phyloP scores from a whole-genome alignment of 2,329 filamentous ascomycete species.

The Exophiala dermatitidis region DNA sequence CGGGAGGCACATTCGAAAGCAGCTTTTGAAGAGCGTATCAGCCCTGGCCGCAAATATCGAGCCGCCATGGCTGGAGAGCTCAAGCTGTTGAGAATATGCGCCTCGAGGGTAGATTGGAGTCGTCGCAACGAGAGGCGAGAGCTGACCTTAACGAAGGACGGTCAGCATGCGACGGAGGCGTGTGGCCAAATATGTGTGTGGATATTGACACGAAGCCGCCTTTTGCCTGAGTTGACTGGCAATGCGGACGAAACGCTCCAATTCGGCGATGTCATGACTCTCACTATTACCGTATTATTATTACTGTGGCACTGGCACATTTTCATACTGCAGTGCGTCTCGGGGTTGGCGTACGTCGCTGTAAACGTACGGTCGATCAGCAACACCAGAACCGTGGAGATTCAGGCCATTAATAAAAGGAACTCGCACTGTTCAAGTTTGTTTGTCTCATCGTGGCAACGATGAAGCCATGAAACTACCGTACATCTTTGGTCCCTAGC shows the following conservation, averaged over 20 bases:
- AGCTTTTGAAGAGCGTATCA: conserved; percentile 42
- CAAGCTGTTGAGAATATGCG: conserved; percentile 2
- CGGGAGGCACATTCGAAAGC: conserved; percentile 48
- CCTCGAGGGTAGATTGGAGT: not conserved
- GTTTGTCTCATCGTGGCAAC: too few species aligned
- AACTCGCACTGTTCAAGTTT: too few species aligned
- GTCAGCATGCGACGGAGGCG: not conserved
- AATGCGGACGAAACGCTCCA: not conserved
- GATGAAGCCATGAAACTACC: too few species aligned
- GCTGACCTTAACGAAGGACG: not conserved
- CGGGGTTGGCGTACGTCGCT: too few species aligned
- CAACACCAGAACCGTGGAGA: too few species aligned
- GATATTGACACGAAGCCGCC: conserved; percentile 16
- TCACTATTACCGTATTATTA: not conserved
- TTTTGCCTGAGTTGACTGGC: conserved; percentile 14
- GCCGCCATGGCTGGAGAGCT: conserved; percentile 21
- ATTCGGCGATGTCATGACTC: conserved; percentile 11
- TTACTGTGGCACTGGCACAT: not conserved
- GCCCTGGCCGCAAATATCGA: conserved; percentile 24
- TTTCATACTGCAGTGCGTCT: not conserved
- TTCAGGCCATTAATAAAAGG: too few species aligned
- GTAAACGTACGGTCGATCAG: too few species aligned
- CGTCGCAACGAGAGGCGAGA: not conserved
- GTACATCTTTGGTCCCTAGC: too few species aligned
- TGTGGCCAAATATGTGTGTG: conserved; percentile 5